Evolutionary conservation across 768 basidiomycete genomes (phyloP), one percentile per base, ranked within the genome.

Genomic region (Panellus pusillus): DNA sequence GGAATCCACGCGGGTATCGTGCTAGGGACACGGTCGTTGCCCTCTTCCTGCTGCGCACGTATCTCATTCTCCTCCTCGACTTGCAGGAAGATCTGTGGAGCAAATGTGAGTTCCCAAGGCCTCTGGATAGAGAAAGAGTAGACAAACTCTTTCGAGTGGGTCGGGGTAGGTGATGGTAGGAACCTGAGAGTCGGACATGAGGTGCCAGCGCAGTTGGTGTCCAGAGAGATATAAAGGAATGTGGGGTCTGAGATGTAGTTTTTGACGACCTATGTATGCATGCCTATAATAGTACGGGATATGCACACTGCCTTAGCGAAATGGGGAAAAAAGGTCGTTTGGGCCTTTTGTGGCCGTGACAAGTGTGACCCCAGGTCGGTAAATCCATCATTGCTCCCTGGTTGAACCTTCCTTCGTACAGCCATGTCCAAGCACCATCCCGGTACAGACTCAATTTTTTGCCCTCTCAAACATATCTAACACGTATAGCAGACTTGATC

Each of bases 401-500:
- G 24, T 24, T 24, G 24, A 24, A 24, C 24, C 6, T 24, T n/a
- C 6, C 24, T 24, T 24, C 24, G 24, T 24, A 24, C 24, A 24
- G 66, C 55, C 63, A 90, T 91, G 93, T 95, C 92, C 18, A 93
- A 93, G 66, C 93, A 94, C 69, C 91, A 93, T 72, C 91, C 91
- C 57, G 89, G 89, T 89, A 54, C 42, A 71, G 44, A 24, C 17
- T 19, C 13, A 11, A 44, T 24, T 18, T 18, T 14, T 18, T 24
- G 24, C 24, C 24, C 24, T 24, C 24, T 24, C 6, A 38, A 9
- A 19, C 2, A 13, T 18, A 11, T 52, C 11, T 8, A 15, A 24
- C 29, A 50, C 36, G 45, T 19, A 60, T 47, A 60, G 0, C 47
- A 95, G 96, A 99, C 85, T 72, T 99, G 41, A 95, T 99, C 61